These are phyloP conservation scores for Vitis rupestris DNA, from an alignment of 164 flowering plant genomes.

Conservation along the genomic window DNA sequence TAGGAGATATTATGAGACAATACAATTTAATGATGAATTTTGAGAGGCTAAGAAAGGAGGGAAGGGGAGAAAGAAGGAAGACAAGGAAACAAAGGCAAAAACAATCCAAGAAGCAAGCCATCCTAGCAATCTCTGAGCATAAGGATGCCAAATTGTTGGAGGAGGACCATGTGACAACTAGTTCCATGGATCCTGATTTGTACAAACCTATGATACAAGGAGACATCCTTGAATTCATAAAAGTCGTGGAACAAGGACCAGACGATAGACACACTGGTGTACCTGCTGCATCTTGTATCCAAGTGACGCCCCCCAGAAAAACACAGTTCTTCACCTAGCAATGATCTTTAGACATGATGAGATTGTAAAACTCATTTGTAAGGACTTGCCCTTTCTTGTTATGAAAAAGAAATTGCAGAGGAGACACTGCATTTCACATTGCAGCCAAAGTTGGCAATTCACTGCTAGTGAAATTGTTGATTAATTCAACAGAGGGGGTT, in stretches of 20 bases:
- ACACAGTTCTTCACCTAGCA: constrained; percentile 1
- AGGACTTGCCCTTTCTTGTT: background rate
- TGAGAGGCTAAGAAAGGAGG: background rate
- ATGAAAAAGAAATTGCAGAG: background rate
- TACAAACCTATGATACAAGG: background rate
- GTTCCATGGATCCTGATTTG: background rate
- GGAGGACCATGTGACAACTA: background rate
- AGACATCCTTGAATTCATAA: background rate
- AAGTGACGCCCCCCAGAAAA: background rate
- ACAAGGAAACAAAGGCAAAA: background rate
- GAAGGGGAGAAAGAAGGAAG: background rate
- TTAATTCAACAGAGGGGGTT: background rate
- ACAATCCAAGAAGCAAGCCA: background rate
- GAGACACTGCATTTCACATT: constrained; percentile 9
- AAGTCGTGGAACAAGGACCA: background rate
- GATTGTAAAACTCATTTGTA: background rate
- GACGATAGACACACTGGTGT: background rate
- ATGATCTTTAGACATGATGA: background rate
- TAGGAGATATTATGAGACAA: background rate
- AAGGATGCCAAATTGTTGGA: background rate
- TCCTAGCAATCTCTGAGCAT: background rate
- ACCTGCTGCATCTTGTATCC: background rate
- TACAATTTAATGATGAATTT: background rate
- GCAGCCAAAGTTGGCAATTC: constrained; percentile 18
- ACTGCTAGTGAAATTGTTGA: constrained; percentile 1